phyloP scores from a whole-genome alignment of 176 grass and related monocot species.

The Cenchrus fungigraminus region DNA sequence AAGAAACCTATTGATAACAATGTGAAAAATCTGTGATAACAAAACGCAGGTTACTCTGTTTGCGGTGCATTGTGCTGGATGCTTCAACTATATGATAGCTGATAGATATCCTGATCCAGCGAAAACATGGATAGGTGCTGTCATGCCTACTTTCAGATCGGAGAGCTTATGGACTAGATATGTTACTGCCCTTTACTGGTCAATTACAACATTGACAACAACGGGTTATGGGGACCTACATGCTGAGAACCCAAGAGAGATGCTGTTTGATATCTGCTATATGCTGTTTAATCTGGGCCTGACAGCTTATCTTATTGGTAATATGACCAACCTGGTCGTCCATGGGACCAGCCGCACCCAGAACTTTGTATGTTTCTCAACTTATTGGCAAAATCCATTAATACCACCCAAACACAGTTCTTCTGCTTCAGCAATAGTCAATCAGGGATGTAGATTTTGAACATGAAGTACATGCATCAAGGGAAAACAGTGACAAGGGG shows the following conservation, averaged over 20 bases:
- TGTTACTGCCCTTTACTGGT: constrained; percentile 96
- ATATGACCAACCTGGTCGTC: constrained; percentile 99
- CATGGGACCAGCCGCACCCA: constrained; percentile 92
- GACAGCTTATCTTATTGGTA: constrained; percentile 94
- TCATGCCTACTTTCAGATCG: constrained; percentile 85
- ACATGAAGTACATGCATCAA: constrained; percentile 10
- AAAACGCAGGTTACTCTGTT: constrained; percentile 93
- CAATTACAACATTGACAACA: constrained; percentile 96
- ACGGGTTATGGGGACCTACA: constrained; percentile 96
- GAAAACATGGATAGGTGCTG: constrained; percentile 96
- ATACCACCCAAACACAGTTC: not conserved
- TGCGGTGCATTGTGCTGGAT: constrained; percentile 85
- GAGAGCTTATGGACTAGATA: constrained; percentile 88
- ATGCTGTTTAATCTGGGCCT: constrained; percentile 99
- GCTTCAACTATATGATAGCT: constrained; percentile 98
- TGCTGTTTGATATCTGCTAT: constrained; percentile 93
- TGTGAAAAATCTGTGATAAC: constrained; percentile 26
- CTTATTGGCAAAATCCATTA: constrained; percentile 17
- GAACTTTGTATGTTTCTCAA: constrained; percentile 76
- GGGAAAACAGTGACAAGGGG: not conserved
- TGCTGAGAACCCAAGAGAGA: constrained; percentile 93
- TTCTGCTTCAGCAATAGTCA: constrained; percentile 9
- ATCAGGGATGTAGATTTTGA: constrained; percentile 11
- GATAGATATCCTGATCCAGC: constrained; percentile 84
- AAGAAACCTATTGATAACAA: constrained; percentile 24